Conservation (phyloP, 2,329 filamentous ascomycete species). For the Pseudogymnoascus sp. region DNA sequence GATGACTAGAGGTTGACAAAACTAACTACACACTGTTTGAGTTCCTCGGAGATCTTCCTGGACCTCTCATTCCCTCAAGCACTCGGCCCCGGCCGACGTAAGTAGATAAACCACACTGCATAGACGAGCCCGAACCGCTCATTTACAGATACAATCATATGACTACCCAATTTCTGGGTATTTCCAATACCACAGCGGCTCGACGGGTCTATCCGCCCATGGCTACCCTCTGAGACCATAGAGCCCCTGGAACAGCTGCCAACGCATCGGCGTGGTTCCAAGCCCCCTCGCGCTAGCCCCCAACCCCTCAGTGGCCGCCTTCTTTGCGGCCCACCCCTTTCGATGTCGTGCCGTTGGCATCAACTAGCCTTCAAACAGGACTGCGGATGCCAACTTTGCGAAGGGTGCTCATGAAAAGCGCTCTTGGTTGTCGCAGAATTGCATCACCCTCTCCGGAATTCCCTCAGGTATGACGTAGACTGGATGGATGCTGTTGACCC, state of each 20-base stretch:
- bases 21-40: neutral
- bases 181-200: slow-evolving; percentile 9
- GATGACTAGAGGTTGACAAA: neutral
- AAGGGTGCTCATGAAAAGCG: slow-evolving; percentile 18
- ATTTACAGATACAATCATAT: slow-evolving; percentile 7
- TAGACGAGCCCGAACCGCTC: neutral
- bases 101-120: neutral
- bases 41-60: neutral
- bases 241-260: slow-evolving; percentile 3
- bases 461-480: slow-evolving; percentile 75
- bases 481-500: slow-evolving; percentile 66
- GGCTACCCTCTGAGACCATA: neutral
- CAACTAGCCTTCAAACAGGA: neutral
- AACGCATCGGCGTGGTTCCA: slow-evolving; percentile 3
- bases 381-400: neutral
- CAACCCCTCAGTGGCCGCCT: slow-evolving; percentile 8
- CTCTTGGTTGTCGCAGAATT: slow-evolving; percentile 25
- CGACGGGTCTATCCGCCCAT: slow-evolving; percentile 6
- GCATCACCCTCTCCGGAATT: slow-evolving; percentile 23
- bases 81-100: neutral
- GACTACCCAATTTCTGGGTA: slow-evolving; percentile 7
- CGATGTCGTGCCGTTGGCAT: neutral
- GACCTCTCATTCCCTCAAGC: neutral
- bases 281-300: neutral
- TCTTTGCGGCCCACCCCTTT: slow-evolving; percentile 5